phyloP scores from a whole-genome alignment of 2,329 filamentous ascomycete genomes.

The Exophiala sideris region DNA sequence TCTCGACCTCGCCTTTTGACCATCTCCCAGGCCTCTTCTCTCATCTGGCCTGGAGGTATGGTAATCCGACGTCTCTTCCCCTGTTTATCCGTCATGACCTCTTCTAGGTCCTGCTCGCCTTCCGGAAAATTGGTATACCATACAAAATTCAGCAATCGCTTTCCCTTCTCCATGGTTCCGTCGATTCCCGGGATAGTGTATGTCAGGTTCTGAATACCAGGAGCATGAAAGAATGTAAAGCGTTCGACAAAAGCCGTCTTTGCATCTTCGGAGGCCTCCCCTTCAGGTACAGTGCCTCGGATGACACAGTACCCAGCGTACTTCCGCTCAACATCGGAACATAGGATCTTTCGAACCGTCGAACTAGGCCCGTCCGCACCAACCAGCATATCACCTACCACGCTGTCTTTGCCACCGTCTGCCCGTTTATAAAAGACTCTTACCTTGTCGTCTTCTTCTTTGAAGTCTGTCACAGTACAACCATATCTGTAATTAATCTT shows the following conservation, averaged over 20 bases:
- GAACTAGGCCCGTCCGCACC: constrained; percentile 27
- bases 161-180: constrained; percentile 27
- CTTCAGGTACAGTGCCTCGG: constrained; percentile 42
- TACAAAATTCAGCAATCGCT: constrained; percentile 31
- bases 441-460: constrained; percentile 18
- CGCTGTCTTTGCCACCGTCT: constrained; percentile 11
- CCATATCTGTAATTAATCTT: constrained; percentile 21
- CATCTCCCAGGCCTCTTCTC: constrained; percentile 30
- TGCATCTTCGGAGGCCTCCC: constrained; percentile 35
- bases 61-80: constrained; percentile 30
- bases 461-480: constrained; percentile 21
- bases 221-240: constrained; percentile 21
- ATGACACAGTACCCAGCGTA: constrained; percentile 42
- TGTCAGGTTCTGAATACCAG: constrained; percentile 23
- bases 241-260: constrained; percentile 23
- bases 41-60: constrained; percentile 31
- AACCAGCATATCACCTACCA: constrained; percentile 25
- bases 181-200: constrained; percentile 32
- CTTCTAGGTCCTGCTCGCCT: constrained; percentile 21
- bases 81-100: constrained; percentile 32
- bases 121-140: constrained; percentile 30
- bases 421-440: constrained; percentile 20
- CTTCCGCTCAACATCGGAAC: constrained; percentile 17
- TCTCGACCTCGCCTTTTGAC: constrained; percentile 25
- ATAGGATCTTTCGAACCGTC: constrained; percentile 24